Evolutionary conservation across 495 filamentous ascomycete genomes (phyloP), one percentile per base, ranked within the genome.

Genomic region (Penicillium antarcticum): DNA sequence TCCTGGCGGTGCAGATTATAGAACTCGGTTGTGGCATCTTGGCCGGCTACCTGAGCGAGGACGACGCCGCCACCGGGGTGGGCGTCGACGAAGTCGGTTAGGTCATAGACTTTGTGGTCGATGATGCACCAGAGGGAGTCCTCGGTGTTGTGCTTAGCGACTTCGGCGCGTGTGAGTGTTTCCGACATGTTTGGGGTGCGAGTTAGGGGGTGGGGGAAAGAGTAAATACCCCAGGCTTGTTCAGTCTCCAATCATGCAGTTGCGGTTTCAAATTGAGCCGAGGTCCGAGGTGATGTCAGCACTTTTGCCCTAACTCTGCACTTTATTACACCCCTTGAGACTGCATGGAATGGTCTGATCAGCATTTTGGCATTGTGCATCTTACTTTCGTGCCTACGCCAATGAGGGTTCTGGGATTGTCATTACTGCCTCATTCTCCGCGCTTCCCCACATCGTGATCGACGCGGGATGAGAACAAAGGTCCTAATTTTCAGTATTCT

Each of bases 1-100:
- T 78, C 75, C 16, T 81, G 80, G 32, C 84, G 82, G 39, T 82
- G 81, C 2, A 78, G 71, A 54, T 85, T 74, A 48, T 84, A 81
- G 50, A 80, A 85, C 0, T 68, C 74, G 18, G 68, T 67, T 3
- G 78, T 84, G 18, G 79, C 81, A 57, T 85, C 81, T 39, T 70
- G 65, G 17, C 82, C 82, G 45, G 79, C 82, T 4, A 78, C 69
- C 49, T 84, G 78, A 6, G 63, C 29, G 0, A 85, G 72, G 3
- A 81, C 71, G 9, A 80, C 79, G 24, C 62, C 66, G 16, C 81
- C 83, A 32, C 83, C 82, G 2, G 82, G 83, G 50, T 85, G 81
- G 46, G 83, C 80, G 35, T 82, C 70, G 16, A 79, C 50, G 54
- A 83, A 85, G 29, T 74, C 71, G 5, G 82, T 75, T n/a, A 82